Conservation (phyloP, 2,329 filamentous ascomycete species). For the Aspergillus bombycis region DNA sequence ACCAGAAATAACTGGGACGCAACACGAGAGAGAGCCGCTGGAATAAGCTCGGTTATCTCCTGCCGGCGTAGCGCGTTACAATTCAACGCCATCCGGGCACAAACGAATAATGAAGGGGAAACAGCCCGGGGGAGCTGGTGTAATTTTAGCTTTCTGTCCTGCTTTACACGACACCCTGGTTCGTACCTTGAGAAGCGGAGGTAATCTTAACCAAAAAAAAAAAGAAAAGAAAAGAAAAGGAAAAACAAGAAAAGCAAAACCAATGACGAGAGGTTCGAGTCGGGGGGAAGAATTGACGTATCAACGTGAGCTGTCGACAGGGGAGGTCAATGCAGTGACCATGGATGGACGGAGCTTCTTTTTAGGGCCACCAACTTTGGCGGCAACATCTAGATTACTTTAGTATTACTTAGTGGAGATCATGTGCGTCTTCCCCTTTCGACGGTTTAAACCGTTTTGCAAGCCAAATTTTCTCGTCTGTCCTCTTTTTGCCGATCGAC, state of each 20-base stretch:
- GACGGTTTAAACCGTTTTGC: neutral
- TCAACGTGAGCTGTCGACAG: conserved; percentile 33
- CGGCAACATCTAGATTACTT: conserved; percentile 29
- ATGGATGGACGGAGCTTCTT: conserved; percentile 3
- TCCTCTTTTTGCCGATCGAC: neutral
- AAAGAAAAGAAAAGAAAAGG: neutral
- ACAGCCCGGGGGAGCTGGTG: neutral
- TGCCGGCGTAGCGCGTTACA: conserved; percentile 1
- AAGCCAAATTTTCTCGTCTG: neutral
- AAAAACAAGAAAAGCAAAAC: neutral
- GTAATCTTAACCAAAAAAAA: neutral
- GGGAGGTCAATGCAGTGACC: conserved; percentile 19
- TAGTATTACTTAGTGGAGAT: neutral
- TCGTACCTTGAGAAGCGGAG: neutral
- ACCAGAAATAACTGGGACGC: neutral
- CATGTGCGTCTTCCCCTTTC: neutral
- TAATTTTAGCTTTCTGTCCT: conserved; percentile 5
- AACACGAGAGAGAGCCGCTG: neutral
- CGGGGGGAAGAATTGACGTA: conserved; percentile 28
- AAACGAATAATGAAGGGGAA: conserved; percentile 6
- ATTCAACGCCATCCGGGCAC: conserved; percentile 1
- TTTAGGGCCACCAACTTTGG: conserved; percentile 13
- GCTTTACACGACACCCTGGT: conserved; percentile 4
- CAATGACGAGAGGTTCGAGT: neutral
- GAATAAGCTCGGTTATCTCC: conserved; percentile 1